Conservation (phyloP, 163 green algal species). For the Smithsoniella earleae region DNA sequence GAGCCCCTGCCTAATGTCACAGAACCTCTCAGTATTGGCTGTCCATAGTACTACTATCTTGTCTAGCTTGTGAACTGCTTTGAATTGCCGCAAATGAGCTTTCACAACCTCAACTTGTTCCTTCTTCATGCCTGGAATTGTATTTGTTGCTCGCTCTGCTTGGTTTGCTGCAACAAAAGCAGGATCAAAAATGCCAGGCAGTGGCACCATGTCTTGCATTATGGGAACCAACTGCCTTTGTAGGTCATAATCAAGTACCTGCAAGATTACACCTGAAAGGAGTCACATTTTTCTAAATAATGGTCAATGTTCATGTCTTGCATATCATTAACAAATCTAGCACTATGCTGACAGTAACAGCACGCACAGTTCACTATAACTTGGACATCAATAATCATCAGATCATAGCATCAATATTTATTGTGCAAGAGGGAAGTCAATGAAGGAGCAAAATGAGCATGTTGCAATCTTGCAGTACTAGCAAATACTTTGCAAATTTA, state of each 20-base stretch:
- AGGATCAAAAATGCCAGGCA: constrained; percentile 93
- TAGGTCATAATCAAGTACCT: constrained; percentile 92
- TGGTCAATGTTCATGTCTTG: too few species aligned
- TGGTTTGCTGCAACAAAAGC: constrained; percentile 96
- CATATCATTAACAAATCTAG: too few species aligned
- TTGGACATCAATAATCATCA: too few species aligned
- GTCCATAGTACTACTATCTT: constrained; percentile 93
- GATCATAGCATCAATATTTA: too few species aligned
- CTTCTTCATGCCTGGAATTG: constrained; percentile 84
- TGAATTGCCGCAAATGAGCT: constrained; percentile 84
- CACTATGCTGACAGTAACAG: too few species aligned
- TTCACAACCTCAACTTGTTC: constrained; percentile 82
- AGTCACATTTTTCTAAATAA: too few species aligned
- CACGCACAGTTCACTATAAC: too few species aligned
- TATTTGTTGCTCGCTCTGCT: constrained; percentile 79
- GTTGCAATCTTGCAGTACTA: too few species aligned
- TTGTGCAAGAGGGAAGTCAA: too few species aligned
- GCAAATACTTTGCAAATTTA: too few species aligned
- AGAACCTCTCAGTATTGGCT: constrained; percentile 97
- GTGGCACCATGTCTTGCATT: constrained; percentile 84
- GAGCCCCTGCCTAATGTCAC: constrained; percentile 68
- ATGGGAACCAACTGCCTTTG: constrained; percentile 90
- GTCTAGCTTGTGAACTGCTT: constrained; percentile 60
- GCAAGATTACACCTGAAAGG: too few species aligned
- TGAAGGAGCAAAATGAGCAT: too few species aligned